phyloP scores from a whole-genome alignment of 805 yeast species.

The Pichia heedii region DNA sequence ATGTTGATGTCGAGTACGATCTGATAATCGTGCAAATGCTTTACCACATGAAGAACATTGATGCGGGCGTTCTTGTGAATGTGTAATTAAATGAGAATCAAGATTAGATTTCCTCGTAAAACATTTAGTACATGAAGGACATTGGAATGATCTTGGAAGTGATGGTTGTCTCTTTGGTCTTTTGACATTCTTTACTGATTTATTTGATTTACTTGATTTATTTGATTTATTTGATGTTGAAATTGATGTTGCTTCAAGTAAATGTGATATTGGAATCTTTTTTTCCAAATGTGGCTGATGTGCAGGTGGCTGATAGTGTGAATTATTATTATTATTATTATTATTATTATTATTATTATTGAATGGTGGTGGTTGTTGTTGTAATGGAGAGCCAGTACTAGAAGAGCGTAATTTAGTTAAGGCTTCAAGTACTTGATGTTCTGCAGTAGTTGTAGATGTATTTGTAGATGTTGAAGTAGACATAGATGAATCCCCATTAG shows the following conservation, averaged over 20 bases:
- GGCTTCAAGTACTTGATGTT: conserved; percentile 4
- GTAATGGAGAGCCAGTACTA: not conserved
- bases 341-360: not conserved
- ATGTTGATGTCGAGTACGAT: conserved; percentile 6
- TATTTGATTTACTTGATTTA: not conserved
- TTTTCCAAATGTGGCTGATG: too few species aligned
- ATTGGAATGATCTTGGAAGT: conserved; percentile 1
- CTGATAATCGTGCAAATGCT: conserved; percentile 8
- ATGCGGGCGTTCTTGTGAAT: conserved; percentile 3
- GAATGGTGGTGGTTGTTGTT: not conserved
- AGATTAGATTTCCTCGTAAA: conserved; percentile 8
- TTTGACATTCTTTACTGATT: not conserved
- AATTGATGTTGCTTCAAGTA: not conserved
- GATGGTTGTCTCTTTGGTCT: not conserved
- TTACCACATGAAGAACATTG: conserved; percentile 5
- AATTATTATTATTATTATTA: not conserved
- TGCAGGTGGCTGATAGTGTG: not conserved
- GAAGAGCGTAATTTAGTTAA: conserved; percentile 5
- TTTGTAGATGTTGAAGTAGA: not conserved
- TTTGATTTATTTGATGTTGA: not conserved
- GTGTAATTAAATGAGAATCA: conserved; percentile 9
- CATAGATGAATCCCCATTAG: not conserved
- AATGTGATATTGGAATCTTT: not conserved
- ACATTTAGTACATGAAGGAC: conserved; percentile 3
- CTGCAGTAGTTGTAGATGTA: not conserved